Base-by-base conservation (phyloP, 1,139 yeast species). In the Torulaspora pretoriensis region DNA sequence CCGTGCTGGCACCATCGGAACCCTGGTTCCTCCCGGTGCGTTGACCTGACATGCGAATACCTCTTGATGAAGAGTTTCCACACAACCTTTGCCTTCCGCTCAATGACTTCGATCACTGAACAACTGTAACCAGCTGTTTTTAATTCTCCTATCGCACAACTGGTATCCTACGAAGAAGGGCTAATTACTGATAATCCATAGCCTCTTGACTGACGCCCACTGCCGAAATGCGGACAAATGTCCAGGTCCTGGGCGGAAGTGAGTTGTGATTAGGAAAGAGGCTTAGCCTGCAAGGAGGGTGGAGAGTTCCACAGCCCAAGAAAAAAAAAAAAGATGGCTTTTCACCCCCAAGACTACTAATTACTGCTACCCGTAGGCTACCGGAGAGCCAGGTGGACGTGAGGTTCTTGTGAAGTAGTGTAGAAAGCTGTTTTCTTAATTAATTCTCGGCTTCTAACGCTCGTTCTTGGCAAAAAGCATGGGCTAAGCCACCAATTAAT, bases 271-370 rank as follows among this genome's bases (percentile, higher is more conserved):
- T 16, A 27, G 10, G 36, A 34, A 9, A 13, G 43, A 35, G 43
- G 43, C 43, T 40, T 40, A 40, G 43, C 39, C 24, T 29, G 34
- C 17, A 22, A 29, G 25, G 34, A 28, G n/a, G 13, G 14, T 19
- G 22, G 7, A 19, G 22, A 19, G 22, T 19, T 19, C 7, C 17
- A 16, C 28, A 23, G 13, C 8, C 5, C 25, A 17, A 23, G 26
- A 9, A 24, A 13, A 35, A 8, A 27, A n/a, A 35, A 27, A 36
- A 28, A 10, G 22, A 19, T 19, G 22, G 22, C 22, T 19, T 19
- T 19, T 19, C 22, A 19, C 5, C 22, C 19, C 22, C 22, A 19
- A 19, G 22, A 19, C 22, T 19, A 19, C 22, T 19, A 19, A 17
- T 5, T 19, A 19, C 22, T 19, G 22, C 22, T 19, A 19, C 22